These are phyloP conservation scores for Glonium stellatum DNA, from an alignment of 495 filamentous ascomycete genomes.

Conservation along the genomic window DNA sequence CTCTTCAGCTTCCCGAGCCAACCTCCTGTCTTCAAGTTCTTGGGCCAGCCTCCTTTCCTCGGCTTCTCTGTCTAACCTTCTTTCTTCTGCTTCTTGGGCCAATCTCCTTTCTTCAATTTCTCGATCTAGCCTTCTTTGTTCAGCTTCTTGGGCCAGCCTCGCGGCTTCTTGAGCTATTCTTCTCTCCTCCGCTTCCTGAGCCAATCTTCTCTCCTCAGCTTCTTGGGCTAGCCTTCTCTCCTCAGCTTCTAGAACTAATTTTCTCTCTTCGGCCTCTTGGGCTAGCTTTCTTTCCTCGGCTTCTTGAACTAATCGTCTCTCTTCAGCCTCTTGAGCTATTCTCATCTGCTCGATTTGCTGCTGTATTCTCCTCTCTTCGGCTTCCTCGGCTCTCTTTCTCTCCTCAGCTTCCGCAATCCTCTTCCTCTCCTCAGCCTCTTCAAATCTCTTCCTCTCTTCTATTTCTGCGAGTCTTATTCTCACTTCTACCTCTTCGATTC, in stretches of 20 bases:
- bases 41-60: slow-evolving; percentile 14
- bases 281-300: neutral
- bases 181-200: slow-evolving; percentile 1
- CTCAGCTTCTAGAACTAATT: slow-evolving; percentile 34
- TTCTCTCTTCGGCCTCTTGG: slow-evolving; percentile 36
- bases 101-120: neutral
- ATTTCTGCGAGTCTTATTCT: neutral
- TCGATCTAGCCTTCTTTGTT: neutral
- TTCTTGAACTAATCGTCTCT: slow-evolving; percentile 11
- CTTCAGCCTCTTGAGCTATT: slow-evolving; percentile 11
- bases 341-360: slow-evolving; percentile 2
- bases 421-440: slow-evolving; percentile 8
- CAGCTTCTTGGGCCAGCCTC: slow-evolving; percentile 13
- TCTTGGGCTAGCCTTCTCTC: slow-evolving; percentile 36
- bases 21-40: slow-evolving; percentile 35
- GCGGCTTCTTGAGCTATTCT: slow-evolving; percentile 9
- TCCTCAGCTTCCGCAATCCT: slow-evolving; percentile 33
- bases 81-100: neutral
- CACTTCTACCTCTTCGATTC: neutral
- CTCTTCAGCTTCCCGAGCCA: slow-evolving; percentile 11
- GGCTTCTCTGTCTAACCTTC: neutral
- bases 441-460: neutral
- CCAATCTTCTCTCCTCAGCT: slow-evolving; percentile 18
- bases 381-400: slow-evolving; percentile 34
- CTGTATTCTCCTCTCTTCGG: slow-evolving; percentile 25